Percentiles rank a stretch among this genome's conserved stretches.
These are phyloP conservation scores for Dactylellina sp. DNA, from an alignment of 2,329 filamentous ascomycete species.

Conservation along the genomic window DNA sequence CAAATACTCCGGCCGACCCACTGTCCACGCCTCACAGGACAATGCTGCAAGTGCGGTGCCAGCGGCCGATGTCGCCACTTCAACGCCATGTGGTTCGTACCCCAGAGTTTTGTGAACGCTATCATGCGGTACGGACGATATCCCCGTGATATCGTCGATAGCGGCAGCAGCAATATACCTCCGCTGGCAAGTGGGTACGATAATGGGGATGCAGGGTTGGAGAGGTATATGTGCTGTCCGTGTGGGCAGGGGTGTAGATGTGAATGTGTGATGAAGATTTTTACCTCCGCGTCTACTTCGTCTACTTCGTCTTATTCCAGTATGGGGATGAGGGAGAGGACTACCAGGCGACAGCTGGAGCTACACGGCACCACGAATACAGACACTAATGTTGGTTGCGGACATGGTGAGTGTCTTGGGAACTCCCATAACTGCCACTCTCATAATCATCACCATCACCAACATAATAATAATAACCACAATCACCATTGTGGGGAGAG, in stretches of 20 bases:
- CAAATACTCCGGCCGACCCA: constrained; percentile 24
- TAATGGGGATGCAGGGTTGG: constrained; percentile 6
- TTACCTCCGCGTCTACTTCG: neutral
- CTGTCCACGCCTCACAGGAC: constrained; percentile 44
- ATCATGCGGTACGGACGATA: constrained; percentile 5
- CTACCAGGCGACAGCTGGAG: constrained; percentile 27
- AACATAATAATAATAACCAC: neutral
- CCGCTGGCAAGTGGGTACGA: constrained; percentile 5
- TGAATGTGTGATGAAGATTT: constrained; percentile 39
- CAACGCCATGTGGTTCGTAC: constrained; percentile 26
- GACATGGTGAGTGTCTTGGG: neutral
- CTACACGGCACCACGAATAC: constrained; percentile 39
- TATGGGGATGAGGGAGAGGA: constrained; percentile 16
- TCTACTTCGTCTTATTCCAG: too few relatives aligned
- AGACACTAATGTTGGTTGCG: constrained; percentile 20
- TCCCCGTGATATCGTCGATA: neutral
- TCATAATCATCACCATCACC: neutral
- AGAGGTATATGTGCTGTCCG: constrained; percentile 30
- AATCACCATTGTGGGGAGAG: constrained; percentile 7
- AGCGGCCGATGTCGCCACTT: constrained; percentile 40
- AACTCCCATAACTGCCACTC: constrained; percentile 7
- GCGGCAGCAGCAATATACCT: neutral
- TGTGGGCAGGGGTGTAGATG: constrained; percentile 44
- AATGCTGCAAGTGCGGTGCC: constrained; percentile 47
- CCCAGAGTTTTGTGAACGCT: constrained; percentile 19